Percentiles rank a stretch among this genome's conserved stretches.
Conservation (phyloP, 768 basidiomycete genomes). For the Baorangia bicolor region DNA sequence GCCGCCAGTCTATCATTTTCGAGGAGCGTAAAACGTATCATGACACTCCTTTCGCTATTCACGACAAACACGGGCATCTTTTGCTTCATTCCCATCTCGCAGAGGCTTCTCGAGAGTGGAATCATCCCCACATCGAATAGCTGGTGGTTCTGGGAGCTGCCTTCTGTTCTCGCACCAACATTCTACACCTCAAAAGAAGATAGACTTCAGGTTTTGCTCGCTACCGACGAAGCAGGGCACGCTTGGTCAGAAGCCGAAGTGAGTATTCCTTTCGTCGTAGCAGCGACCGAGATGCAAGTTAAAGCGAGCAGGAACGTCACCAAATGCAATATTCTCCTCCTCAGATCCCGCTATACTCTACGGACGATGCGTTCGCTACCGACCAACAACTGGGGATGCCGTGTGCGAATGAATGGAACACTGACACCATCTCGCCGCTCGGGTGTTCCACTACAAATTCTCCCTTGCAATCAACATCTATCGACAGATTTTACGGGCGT, state of each 20-base stretch:
- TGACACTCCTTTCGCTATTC: slow-evolving; percentile 25
- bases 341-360: neutral
- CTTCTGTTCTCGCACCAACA: neutral
- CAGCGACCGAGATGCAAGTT: neutral
- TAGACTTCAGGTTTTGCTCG: neutral
- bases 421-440: neutral
- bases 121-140: slow-evolving; percentile 10
- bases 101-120: slow-evolving; percentile 24
- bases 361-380: neutral
- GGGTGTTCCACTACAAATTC: neutral
- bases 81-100: slow-evolving; percentile 28
- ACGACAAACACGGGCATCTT: slow-evolving; percentile 26
- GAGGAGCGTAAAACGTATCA: neutral
- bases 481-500: neutral
- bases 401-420: neutral
- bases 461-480: neutral
- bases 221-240: neutral
- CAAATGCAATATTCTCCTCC: neutral
- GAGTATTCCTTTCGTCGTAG: neutral
- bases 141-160: slow-evolving; percentile 6
- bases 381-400: neutral
- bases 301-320: neutral
- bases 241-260: slow-evolving; percentile 4
- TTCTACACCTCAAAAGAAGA: neutral
- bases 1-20: neutral